phyloP scores from a whole-genome alignment of 495 filamentous ascomycete species.

The Delitschia confertaspora region DNA sequence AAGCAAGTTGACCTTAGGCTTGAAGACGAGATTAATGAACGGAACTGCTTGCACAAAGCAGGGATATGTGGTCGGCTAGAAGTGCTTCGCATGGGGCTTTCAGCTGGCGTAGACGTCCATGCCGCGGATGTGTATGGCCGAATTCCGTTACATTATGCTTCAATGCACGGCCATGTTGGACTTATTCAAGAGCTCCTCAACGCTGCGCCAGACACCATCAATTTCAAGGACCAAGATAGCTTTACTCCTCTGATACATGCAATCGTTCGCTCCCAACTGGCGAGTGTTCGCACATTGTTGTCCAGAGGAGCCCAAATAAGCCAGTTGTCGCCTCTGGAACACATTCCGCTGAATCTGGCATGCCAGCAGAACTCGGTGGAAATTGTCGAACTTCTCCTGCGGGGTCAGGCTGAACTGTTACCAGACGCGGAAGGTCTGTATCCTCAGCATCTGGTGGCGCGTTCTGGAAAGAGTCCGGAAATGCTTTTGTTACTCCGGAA shows the following conservation, averaged over 20 bases:
- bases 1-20: slow-evolving; percentile 75
- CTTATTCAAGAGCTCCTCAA: slow-evolving; percentile 68
- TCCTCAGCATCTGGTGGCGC: slow-evolving; percentile 93
- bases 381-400: slow-evolving; percentile 75
- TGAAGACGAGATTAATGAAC: slow-evolving; percentile 93
- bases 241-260: slow-evolving; percentile 93
- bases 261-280: slow-evolving; percentile 73
- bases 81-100: slow-evolving; percentile 65
- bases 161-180: slow-evolving; percentile 81
- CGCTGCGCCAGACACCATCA: slow-evolving; percentile 56
- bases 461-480: slow-evolving; percentile 71
- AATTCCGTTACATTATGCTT: slow-evolving; percentile 90
- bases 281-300: slow-evolving; percentile 70
- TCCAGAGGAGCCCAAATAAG: slow-evolving; percentile 66
- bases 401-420: slow-evolving; percentile 64
- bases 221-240: slow-evolving; percentile 89
- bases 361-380: slow-evolving; percentile 81
- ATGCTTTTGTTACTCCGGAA: slow-evolving; percentile 70
- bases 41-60: slow-evolving; percentile 91
- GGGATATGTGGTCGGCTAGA: slow-evolving; percentile 76
- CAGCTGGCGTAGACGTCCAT: slow-evolving; percentile 61
- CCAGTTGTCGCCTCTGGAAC: slow-evolving; percentile 72
- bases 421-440: slow-evolving; percentile 93
- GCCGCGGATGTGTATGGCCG: slow-evolving; percentile 86
- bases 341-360: slow-evolving; percentile 87